Evolutionary conservation across 208 protist species (phyloP).

Genomic region (Phytomonas sp.): DNA sequence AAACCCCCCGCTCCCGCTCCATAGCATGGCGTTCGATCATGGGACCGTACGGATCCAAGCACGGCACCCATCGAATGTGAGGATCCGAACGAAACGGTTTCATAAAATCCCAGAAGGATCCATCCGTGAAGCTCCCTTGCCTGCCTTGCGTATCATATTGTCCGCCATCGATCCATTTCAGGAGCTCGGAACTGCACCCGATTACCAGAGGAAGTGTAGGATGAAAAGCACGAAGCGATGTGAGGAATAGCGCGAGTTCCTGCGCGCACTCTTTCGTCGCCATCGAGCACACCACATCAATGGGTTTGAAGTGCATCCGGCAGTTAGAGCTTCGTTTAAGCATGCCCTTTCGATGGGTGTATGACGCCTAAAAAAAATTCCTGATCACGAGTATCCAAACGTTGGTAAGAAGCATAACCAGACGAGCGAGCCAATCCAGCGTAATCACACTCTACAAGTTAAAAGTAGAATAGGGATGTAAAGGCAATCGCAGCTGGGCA

Average conservation of each 20-base stretch:
- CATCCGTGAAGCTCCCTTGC: too few species aligned
- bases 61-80: conserved; percentile 48
- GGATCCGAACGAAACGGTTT: conserved; percentile 17
- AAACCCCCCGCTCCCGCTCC: conserved; percentile 57
- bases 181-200: conserved; percentile 40
- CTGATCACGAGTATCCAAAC: neutral
- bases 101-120: neutral
- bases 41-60: conserved; percentile 50
- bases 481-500: neutral
- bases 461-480: conserved; percentile 5
- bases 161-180: neutral
- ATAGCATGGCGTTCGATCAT: conserved; percentile 48
- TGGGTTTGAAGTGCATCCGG: conserved; percentile 11
- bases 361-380: neutral
- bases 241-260: conserved; percentile 63
- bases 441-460: neutral
- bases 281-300: conserved; percentile 69
- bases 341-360: neutral
- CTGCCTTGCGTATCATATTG: neutral
- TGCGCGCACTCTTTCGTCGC: conserved; percentile 70
- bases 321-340: neutral
- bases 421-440: neutral
- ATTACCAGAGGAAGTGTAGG: conserved; percentile 43
- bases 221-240: conserved; percentile 47
- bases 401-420: neutral